Evolutionary conservation across 805 yeast species (phyloP), one percentile per base, ranked within the genome.

Genomic region (Tetrapisispora phaffii): DNA sequence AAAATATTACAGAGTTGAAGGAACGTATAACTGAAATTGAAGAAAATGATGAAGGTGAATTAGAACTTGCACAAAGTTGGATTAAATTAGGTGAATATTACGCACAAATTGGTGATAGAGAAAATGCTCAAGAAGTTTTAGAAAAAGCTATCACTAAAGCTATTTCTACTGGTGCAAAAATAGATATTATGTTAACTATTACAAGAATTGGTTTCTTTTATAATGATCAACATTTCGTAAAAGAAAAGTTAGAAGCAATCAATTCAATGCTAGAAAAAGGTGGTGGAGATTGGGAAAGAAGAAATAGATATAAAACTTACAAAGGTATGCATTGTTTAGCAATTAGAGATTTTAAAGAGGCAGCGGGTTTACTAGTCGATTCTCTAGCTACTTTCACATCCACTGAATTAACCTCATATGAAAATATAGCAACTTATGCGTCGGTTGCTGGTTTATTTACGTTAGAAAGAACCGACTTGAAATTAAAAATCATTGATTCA

Each of bases 261-360:
- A 79, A 83, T 58, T 59, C 69, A 21, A 74, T 86, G 62, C 87
- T 93, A 57, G 97, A 90, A 57, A 85, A 87, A 58, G 98, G 97
- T 45, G 98, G 98, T 50, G 98, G 98, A 50, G 98, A 93, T 65
- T 93, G 98, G 98, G 98, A 93, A 68, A 85, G 98, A 66, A 80
- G 96, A 59, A 93, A 93, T 69, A 72, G 96, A 54, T 87, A 77
- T 72, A 93, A 93, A 70, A 85, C 97, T 6, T 93, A 93, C 66
- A 68, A 76, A 47, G 98, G 98, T 20, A 73, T 93, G 41, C 85
- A 86, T 62, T 69, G 77, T 32, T 69, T 93, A 75, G 82, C 96
- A 7, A 80, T 89, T 24, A 79, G 98, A 59, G 80, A 86, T 56
- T 93, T 93, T 58, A 71, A 70, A 34, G 94, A 85, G 54, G 96